A percentile compares a stretch with the other conserved stretches of the same genome.
Evolutionary conservation across 1,139 yeast genomes (phyloP).

Genomic region (Dujonia santamariae): DNA sequence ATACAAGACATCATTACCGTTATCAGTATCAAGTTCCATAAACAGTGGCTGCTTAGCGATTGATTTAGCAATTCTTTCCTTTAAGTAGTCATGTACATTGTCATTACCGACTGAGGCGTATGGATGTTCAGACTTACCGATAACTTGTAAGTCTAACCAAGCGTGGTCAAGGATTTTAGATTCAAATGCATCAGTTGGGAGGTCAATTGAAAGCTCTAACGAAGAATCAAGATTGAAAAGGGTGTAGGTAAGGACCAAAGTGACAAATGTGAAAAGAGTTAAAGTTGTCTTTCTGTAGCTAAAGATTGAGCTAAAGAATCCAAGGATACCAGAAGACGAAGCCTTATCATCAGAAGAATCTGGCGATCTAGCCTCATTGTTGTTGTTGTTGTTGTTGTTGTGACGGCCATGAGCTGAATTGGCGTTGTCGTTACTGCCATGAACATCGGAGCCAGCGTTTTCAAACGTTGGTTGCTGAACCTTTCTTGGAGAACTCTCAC

Average conservation of each 20-base stretch:
- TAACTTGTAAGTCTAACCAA: constrained; percentile 70
- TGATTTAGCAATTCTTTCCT: constrained; percentile 37
- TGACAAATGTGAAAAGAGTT: constrained; percentile 45
- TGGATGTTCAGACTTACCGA: constrained; percentile 69
- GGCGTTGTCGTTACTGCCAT: background rate
- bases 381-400: background rate
- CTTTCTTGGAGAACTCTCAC: constrained; percentile 4
- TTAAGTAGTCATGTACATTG: constrained; percentile 65
- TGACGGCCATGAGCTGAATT: background rate
- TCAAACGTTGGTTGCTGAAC: constrained; percentile 1
- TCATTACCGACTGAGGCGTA: constrained; percentile 77
- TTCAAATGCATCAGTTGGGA: constrained; percentile 41
- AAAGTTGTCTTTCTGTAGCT: constrained; percentile 62
- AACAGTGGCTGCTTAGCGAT: constrained; percentile 24
- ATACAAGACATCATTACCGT: constrained; percentile 39
- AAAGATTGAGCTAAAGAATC: constrained; percentile 33
- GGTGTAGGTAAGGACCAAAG: constrained; percentile 33
- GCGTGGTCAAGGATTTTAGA: constrained; percentile 39
- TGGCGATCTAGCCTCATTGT: background rate
- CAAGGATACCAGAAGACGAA: background rate
- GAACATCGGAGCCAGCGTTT: too few relatives aligned
- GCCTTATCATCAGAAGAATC: background rate
- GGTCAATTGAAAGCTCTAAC: constrained; percentile 32
- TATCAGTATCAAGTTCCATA: constrained; percentile 51
- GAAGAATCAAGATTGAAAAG: constrained; percentile 29